Evolutionary conservation across 768 basidiomycete genomes (phyloP), one percentile per base, ranked within the genome.

Genomic region (Lactarius psammicola): DNA sequence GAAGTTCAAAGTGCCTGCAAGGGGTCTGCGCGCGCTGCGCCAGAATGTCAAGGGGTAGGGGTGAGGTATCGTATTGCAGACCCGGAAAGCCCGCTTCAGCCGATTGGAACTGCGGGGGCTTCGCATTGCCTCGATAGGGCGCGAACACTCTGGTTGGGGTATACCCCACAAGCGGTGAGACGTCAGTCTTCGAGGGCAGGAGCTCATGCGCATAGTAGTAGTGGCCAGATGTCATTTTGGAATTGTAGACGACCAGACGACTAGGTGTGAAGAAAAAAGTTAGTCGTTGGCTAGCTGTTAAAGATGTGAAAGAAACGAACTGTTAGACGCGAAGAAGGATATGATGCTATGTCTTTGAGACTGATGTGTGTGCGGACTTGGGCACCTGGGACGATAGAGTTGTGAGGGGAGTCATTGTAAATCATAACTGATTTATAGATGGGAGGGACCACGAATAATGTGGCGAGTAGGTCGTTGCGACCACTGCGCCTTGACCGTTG

Each of bases 1-100:
- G 44, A 31, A 55, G 49, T 15, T 54, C 60, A 36, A 66, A 66
- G 30, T 66, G 65, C 31, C 40, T 62, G 61, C 65, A 66, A 1
- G 51, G 49, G 11, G 56, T 66, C 23, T 31, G 60, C 30, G 56
- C 49, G 18, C 65, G 65, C 28, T 66, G 38, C 51, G 55, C 57
- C 1, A 63, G 57, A 26, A 67, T 49, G 28, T 63, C 57, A 15
- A 13, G 57, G 15, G 66, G 61, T 11, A 63, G 7, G 17, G 13
- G 10, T 2, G 58, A 1, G 23, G 40, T 15, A 26, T 23, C 49
- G 23, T 5, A 26, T 13, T 13, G 49, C 49, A 51, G 49, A 28
- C 49, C n/a, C 10, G 38, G 18, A 9, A 59, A 26, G 13, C 36
- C 38, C 6, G 34, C 1, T 26, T 36, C 8, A 20, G 51, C 23